phyloP scores from a whole-genome alignment of 2,329 filamentous ascomycete species.

The Cucurbitaria berberidis region DNA sequence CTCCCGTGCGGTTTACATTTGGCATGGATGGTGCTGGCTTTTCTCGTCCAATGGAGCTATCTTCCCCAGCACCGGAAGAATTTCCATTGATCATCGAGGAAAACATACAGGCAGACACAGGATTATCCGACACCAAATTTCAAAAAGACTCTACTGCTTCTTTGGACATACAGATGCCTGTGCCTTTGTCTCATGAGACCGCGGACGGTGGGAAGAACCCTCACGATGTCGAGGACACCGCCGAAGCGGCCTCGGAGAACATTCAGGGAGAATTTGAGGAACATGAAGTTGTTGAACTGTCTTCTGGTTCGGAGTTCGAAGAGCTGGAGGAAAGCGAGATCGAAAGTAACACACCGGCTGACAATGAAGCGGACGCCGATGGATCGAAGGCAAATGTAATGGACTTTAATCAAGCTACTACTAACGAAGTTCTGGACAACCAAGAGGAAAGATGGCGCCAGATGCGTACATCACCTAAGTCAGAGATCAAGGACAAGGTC shows the following conservation, averaged over 20 bases:
- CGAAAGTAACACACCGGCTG: conserved; percentile 4
- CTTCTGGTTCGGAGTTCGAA: conserved; percentile 18
- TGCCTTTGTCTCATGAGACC: background rate
- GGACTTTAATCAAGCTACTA: too few relatives aligned
- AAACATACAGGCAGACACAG: background rate
- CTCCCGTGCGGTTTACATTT: conserved; percentile 45
- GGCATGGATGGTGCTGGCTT: conserved; percentile 41
- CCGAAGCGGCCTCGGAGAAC: background rate
- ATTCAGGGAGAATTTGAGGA: background rate
- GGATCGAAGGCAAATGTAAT: background rate
- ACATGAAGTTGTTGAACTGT: conserved; percentile 19
- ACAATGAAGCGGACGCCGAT: conserved; percentile 3
- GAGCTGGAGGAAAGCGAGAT: conserved; percentile 2
- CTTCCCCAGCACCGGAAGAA: conserved; percentile 23
- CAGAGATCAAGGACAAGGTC: background rate
- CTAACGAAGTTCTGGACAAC: too few relatives aligned
- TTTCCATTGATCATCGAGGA: conserved; percentile 7
- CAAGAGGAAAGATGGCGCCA: too few relatives aligned
- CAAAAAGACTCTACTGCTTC: background rate
- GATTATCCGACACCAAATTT: background rate
- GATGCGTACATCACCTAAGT: too few relatives aligned
- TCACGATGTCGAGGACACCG: background rate
- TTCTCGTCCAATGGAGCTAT: conserved; percentile 27
- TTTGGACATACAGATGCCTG: background rate
- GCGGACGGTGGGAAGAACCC: background rate